phyloP scores from a whole-genome alignment of 1,139 yeast genomes.

The Zhuliangozyma parablackwelliae region DNA sequence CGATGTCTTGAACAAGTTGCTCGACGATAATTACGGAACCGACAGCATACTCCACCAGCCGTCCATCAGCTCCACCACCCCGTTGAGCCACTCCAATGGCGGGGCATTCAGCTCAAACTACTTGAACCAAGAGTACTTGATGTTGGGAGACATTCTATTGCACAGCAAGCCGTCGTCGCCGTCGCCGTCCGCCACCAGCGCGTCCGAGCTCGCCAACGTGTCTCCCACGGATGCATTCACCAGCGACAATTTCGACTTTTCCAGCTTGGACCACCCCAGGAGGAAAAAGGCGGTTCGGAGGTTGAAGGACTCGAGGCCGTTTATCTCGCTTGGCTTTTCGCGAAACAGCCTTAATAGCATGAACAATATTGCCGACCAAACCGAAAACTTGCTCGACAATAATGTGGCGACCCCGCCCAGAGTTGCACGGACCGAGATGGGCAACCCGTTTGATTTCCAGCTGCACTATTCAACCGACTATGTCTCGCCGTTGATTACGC shows the following conservation, averaged over 20 bases:
- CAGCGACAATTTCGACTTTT: constrained; percentile 7
- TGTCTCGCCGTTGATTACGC: constrained; percentile 53
- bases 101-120: constrained; percentile 26
- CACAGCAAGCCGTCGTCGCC: constrained; percentile 53
- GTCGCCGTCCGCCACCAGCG: constrained; percentile 30
- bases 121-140: constrained; percentile 53
- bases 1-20: constrained; percentile 33
- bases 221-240: constrained; percentile 13
- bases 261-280: constrained; percentile 9
- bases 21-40: constrained; percentile 9
- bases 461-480: constrained; percentile 18
- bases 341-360: constrained; percentile 10
- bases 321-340: constrained; percentile 37
- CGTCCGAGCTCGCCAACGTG: constrained; percentile 18
- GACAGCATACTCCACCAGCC: constrained; percentile 1
- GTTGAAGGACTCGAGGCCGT: constrained; percentile 36
- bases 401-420: constrained; percentile 8
- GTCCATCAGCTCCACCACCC: background rate
- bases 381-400: constrained; percentile 13
- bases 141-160: constrained; percentile 52
- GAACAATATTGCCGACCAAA: constrained; percentile 10
- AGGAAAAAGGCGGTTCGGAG: constrained; percentile 13
- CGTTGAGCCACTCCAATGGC: background rate
- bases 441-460: no score
- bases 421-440: background rate